Base-by-base conservation (phyloP, 352 stramenopile genomes). In the Pythium graminicola region DNA sequence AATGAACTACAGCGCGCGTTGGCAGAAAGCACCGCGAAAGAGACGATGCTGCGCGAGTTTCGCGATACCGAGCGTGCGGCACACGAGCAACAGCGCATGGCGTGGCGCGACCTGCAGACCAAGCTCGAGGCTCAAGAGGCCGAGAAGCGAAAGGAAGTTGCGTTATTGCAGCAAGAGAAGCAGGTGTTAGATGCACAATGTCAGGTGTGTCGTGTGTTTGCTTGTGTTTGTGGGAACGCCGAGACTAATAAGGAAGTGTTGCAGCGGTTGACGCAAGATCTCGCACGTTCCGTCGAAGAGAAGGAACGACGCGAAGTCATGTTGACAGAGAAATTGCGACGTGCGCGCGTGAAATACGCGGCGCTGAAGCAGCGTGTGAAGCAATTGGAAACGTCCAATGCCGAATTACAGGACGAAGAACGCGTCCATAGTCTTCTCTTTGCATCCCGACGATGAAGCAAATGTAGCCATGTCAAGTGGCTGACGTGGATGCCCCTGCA, bases 61-160 rank as follows among this genome's bases (percentile, higher is more conserved):
- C 63, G 63, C 16, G 61, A 60, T 16, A 43, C 29, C 4, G 67
- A 81, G 47, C 57, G 57, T 9, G 42, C 46, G 23, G 47, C 71
- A 24, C 63, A 69, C 42, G 40, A 70, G 17, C 62, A 67, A 27
- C 54, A 81, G 31, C 55, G 55, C 1, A 26, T n/a, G 6, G 39
- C 45, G 27, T 62, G 47, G 55, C 47, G 40, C 28, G 47, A 38
- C 22, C 8, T 27, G 7, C 31, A 53, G 22, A 28, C 42, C 14
- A 48, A 24, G 28, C 26, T 56, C 28, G 36, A 46, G 17, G 22
- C n/a, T 13, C 13, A 31, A 2, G 55, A 53, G 31, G 38, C 9
- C 33, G 48, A 57, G 1, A 16, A 33, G 42, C 35, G 35, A 19
- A 24, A 31, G 9, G 41, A 54, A 29, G 23, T 42, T 19, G 24